Evolutionary conservation across 192 early-diverging fungal species (phyloP).

Genomic region (Coemansia guatemalensis): DNA sequence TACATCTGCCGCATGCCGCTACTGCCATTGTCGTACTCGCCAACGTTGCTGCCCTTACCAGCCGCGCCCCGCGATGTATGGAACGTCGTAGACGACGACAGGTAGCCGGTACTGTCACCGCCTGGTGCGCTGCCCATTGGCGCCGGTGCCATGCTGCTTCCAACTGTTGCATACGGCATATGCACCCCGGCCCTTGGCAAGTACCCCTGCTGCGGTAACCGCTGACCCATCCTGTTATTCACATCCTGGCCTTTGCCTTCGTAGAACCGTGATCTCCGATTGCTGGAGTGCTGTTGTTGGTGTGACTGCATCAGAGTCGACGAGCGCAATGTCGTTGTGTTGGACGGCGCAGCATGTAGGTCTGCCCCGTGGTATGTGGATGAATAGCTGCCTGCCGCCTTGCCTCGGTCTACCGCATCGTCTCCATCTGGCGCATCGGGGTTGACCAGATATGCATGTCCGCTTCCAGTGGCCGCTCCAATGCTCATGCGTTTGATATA

Average conservation of each 20-base stretch:
- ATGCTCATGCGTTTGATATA: conserved; percentile 21
- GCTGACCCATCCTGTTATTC: not conserved
- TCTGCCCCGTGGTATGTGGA: conserved; percentile 12
- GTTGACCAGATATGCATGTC: conserved; percentile 44
- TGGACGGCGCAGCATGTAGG: conserved; percentile 38
- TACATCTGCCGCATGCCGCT: conserved; percentile 13
- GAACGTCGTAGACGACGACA: conserved; percentile 8
- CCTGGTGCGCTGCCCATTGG: not conserved
- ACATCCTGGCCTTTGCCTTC: conserved; percentile 7
- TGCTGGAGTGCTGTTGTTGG: conserved; percentile 18
- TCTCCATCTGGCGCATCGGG: conserved; percentile 20
- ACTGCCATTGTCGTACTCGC: conserved; percentile 2
- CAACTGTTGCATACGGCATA: not conserved
- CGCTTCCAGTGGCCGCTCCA: conserved; percentile 16
- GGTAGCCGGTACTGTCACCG: not conserved
- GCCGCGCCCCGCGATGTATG: not conserved
- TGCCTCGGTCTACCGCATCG: not conserved
- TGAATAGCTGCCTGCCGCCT: conserved; percentile 1
- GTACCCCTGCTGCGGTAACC: not conserved
- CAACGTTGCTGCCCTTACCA: not conserved
- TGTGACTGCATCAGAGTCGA: conserved; percentile 30
- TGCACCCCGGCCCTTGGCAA: not conserved
- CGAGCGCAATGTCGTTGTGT: conserved; percentile 47
- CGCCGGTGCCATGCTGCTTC: not conserved
- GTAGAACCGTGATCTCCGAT: conserved; percentile 9